Evolutionary conservation across 306 rosid genomes (phyloP), one percentile per base, ranked within the genome.

Genomic region (Malus sieversii): DNA sequence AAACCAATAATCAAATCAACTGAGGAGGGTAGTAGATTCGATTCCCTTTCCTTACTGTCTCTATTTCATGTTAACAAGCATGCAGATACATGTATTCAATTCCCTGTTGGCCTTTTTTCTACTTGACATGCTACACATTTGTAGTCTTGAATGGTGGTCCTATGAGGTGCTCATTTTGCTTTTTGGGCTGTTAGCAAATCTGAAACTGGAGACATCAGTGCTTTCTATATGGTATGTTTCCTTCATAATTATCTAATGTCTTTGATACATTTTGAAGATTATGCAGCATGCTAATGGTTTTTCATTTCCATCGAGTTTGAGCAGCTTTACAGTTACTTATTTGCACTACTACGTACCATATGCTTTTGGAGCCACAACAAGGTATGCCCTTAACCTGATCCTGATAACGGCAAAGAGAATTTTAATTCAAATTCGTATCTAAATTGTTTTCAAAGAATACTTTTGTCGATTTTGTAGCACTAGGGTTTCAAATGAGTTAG

Each of bases 111-210:
- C n/a, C 22, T 16, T 19, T 53, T 57, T 57, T 10, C 23, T n/a
- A 1, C 9, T 57, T 67, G 10, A 40, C 18, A 1, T 40, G 32
- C 4, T 30, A 14, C 11, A 27, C 30, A 32, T 38, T 6, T 35
- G 18, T 55, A 88, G 96, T 67, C 87, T 88, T 3, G 84, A 88
- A 86, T 88, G 91, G 87, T 88, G 91, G 96, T 86, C 90, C 3
- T 83, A 75, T 13, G 91, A 90, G 80, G 32, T 88, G 35, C 79
- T 90, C 59, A 81, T 83, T 45, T 72, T 90, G 79, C 53, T 90
- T 4, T 77, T 89, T 42, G 96, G 92, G 67, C 74, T 88, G 8
- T 74, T 88, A 53, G 83, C 80, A 59, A 79, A 86, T 81, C 87
- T 90, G 0, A 60, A 84, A 71, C 77, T 85, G 23, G 93, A 90